Conservation (phyloP, 352 stramenopile genomes). For the Phytopythium mirpurense region DNA sequence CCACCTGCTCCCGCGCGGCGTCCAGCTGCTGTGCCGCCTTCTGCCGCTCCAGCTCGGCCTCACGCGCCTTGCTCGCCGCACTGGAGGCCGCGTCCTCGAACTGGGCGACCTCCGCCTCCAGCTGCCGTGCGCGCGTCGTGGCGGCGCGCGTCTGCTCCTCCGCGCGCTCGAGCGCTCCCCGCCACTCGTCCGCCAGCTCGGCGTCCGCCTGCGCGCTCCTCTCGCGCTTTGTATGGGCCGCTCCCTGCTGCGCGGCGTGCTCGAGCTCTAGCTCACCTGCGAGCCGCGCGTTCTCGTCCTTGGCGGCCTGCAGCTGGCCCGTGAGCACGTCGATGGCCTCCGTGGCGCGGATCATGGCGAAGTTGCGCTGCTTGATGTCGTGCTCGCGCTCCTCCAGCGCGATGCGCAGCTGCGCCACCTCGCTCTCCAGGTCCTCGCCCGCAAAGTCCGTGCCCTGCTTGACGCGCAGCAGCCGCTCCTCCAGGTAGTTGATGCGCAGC, state of each 20-base stretch:
- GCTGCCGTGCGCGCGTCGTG: slow-evolving; percentile 19
- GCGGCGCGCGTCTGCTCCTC: slow-evolving; percentile 26
- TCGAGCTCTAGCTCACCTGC: slow-evolving; percentile 18
- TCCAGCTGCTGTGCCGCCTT: slow-evolving; percentile 35
- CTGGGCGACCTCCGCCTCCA: slow-evolving; percentile 30
- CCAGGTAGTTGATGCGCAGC: slow-evolving; percentile 54
- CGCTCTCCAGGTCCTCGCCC: slow-evolving; percentile 56
- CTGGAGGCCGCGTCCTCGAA: slow-evolving; percentile 22
- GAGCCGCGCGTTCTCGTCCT: slow-evolving; percentile 18
- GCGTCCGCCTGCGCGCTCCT: slow-evolving; percentile 27
- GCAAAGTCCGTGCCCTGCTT: slow-evolving; percentile 57
- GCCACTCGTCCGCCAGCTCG: slow-evolving; percentile 32
- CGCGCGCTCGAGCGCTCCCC: slow-evolving; percentile 27
- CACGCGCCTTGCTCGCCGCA: slow-evolving; percentile 28
- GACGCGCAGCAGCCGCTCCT: slow-evolving; percentile 59
- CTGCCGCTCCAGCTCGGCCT: slow-evolving; percentile 27
- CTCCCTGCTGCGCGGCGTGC: too few species aligned
- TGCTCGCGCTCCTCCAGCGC: slow-evolving; percentile 59
- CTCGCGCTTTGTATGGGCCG: too few species aligned
- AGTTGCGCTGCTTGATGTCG: slow-evolving; percentile 50
- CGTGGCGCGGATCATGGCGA: slow-evolving; percentile 54
- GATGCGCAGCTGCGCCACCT: slow-evolving; percentile 47
- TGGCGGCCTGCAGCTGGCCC: slow-evolving; percentile 26
- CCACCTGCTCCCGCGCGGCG: slow-evolving; percentile 24
- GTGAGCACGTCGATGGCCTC: slow-evolving; percentile 56